These are phyloP conservation scores for Corymbia citriodora DNA, from an alignment of 441 rosid genomes.

Conservation along the genomic window DNA sequence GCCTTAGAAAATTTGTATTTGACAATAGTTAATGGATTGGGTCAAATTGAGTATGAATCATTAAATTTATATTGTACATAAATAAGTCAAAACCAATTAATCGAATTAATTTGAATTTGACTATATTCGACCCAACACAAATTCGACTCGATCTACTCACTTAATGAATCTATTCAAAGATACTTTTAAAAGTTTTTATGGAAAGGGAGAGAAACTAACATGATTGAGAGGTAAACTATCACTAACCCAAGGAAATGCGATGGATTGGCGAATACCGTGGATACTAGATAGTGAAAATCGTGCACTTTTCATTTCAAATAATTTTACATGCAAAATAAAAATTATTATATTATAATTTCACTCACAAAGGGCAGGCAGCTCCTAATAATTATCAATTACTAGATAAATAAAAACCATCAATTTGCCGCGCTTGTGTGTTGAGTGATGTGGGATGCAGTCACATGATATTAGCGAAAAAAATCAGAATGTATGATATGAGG, in stretches of 20 bases:
- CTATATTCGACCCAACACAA: neutral
- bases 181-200: neutral
- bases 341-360: neutral
- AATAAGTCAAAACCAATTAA: fast-evolving
- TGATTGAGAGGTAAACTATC: neutral
- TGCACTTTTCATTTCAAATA: neutral
- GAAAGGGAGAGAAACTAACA: neutral
- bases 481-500: neutral
- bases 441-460: neutral
- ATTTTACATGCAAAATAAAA: neutral
- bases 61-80: neutral
- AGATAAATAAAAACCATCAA: neutral
- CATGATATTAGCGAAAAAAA: neutral
- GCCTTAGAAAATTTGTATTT: neutral
- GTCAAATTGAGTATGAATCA: fast-evolving
- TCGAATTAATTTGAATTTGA: neutral
- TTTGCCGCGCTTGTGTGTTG: neutral
- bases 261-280: neutral
- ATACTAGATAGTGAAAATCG: neutral
- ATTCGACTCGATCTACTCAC: neutral
- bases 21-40: neutral
- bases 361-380: neutral
- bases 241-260: neutral
- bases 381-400: neutral
- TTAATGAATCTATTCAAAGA: neutral